These are phyloP conservation scores for Microsporum audouinii DNA, from an alignment of 2,329 filamentous ascomycete genomes.

Conservation along the genomic window DNA sequence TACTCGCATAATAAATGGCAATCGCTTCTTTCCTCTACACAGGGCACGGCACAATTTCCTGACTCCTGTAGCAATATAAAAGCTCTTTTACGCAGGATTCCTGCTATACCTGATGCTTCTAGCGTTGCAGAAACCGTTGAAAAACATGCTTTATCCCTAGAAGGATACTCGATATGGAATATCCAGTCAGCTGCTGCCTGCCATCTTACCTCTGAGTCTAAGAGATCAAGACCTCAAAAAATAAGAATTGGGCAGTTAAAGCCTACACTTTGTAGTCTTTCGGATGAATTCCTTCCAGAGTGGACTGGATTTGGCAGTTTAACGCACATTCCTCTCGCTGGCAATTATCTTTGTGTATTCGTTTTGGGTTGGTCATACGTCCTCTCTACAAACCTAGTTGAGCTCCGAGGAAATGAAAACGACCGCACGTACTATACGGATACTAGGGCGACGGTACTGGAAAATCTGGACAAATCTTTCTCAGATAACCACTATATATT, in stretches of 20 bases:
- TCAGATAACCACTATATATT: background rate
- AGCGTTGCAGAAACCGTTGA: constrained; percentile 5
- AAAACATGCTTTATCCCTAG: background rate
- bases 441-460: background rate
- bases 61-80: constrained; percentile 8
- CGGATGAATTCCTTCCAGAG: background rate
- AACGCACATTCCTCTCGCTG: background rate
- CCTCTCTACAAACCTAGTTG: constrained; percentile 6
- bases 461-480: background rate
- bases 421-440: background rate
- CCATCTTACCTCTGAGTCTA: background rate
- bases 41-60: constrained; percentile 1
- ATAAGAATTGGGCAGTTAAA: background rate
- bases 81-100: constrained; percentile 6
- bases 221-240: background rate
- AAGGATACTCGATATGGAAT: background rate
- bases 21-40: constrained; percentile 4
- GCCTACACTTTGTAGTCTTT: background rate
- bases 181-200: background rate
- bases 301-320: background rate
- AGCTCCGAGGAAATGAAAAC: constrained; percentile 6
- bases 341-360: constrained; percentile 10
- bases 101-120: constrained; percentile 10
- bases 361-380: constrained; percentile 12
- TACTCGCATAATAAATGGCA: constrained; percentile 8